Percentiles rank a stretch among this genome's conserved stretches.
Conservation (phyloP, 192 early-diverging fungal genomes). For the Glomus cerebriforme region DNA sequence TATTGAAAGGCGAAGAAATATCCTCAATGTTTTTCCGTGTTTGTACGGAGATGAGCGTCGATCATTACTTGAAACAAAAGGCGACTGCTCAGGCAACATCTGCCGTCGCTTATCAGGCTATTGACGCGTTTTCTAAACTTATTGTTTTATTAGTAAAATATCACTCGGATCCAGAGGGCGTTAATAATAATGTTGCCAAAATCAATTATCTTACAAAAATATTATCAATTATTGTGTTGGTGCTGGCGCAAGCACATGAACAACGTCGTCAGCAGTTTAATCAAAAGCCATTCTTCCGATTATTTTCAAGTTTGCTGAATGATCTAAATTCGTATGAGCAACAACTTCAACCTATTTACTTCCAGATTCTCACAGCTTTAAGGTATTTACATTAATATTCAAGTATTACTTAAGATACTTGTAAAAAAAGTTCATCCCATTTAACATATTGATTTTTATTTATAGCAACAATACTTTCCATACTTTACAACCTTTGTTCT, state of each 20-base stretch:
- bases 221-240: conserved; percentile 82
- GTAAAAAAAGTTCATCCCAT: too few relatives aligned
- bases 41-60: conserved; percentile 82
- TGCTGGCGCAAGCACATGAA: conserved; percentile 85
- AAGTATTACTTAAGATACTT: too few relatives aligned
- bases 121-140: conserved; percentile 91
- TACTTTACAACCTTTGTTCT: conserved; percentile 78
- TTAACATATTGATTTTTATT: not conserved
- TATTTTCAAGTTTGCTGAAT: conserved; percentile 81
- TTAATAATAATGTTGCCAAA: conserved; percentile 55
- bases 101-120: conserved; percentile 69
- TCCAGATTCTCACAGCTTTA: conserved; percentile 69
- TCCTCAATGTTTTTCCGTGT: conserved; percentile 90
- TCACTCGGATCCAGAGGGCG: conserved; percentile 59
- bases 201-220: conserved; percentile 79
- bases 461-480: conserved; percentile 69
- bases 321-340: conserved; percentile 73
- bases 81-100: conserved; percentile 47
- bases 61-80: conserved; percentile 70
- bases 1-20: conserved; percentile 73
- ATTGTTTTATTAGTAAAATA: conserved; percentile 81
- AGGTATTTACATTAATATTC: conserved; percentile 44
- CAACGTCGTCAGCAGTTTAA: conserved; percentile 77
- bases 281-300: conserved; percentile 87
- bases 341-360: conserved; percentile 67